phyloP scores from a whole-genome alignment of 108 stramenopile genomes.

The Fragilaria crotonensis region DNA sequence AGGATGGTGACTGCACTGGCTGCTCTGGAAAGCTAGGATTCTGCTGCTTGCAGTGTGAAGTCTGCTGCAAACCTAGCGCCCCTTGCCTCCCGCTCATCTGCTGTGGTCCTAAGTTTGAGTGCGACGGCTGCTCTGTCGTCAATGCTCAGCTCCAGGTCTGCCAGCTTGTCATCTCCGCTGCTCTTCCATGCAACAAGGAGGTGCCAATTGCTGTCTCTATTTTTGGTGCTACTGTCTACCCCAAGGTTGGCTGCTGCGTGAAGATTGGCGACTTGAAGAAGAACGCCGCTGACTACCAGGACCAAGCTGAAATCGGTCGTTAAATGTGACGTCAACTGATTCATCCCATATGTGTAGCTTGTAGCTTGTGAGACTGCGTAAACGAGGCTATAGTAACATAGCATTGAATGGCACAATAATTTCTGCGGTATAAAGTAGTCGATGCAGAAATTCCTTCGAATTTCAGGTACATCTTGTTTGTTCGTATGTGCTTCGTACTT shows the following conservation, averaged over 20 bases:
- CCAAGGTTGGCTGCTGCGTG: slow-evolving; percentile 49
- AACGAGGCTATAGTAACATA: too few species aligned
- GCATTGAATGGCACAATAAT: too few species aligned
- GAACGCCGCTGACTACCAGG: not conserved
- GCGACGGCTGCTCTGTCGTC: slow-evolving; percentile 26
- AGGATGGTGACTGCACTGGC: slow-evolving; percentile 30
- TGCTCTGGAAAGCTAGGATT: slow-evolving; percentile 61
- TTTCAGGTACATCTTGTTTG: too few species aligned
- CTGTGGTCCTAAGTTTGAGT: slow-evolving; percentile 21
- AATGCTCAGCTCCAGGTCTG: slow-evolving; percentile 55
- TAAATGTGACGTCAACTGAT: too few species aligned
- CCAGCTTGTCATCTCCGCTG: slow-evolving; percentile 50
- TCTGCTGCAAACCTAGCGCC: slow-evolving; percentile 67
- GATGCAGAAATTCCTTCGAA: too few species aligned
- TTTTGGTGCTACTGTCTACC: slow-evolving; percentile 50
- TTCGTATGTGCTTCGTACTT: too few species aligned
- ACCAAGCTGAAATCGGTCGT: too few species aligned
- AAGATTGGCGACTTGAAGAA: slow-evolving; percentile 19
- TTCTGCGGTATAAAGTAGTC: too few species aligned
- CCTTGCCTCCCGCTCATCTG: slow-evolving; percentile 25
- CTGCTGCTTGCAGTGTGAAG: slow-evolving; percentile 46
- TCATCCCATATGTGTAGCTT: too few species aligned
- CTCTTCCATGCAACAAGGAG: slow-evolving; percentile 72
- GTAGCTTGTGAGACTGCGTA: too few species aligned
- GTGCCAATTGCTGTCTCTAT: slow-evolving; percentile 55